Evolutionary conservation across 148 eudicot species (phyloP), one percentile per base, ranked within the genome.

Genomic region (Dysphania ambrosioides): DNA sequence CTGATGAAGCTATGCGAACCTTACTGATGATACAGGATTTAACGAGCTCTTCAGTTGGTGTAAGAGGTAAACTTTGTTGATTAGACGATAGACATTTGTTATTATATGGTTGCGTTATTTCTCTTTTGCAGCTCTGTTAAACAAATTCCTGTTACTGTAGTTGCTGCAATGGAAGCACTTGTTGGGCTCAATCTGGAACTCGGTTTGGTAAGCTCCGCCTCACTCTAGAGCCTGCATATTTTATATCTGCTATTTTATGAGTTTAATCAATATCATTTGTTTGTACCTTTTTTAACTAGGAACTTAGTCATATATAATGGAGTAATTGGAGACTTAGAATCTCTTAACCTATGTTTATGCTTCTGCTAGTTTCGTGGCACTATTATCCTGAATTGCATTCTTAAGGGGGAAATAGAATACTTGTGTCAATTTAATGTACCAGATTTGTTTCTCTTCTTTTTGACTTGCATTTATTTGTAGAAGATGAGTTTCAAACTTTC

Each of bases 101-200:
- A 40, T 15, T 24, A 1, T 26, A 11, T 67, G 44, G 29, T 9
- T 36, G 29, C 5, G 27, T 60, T 27, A 56, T 12, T 47, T 72
- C 36, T 3, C 56, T 24, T 59, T 11, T 6, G 16, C 32, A 53
- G 5, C 2, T 65, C 6, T 38, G 23, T 19, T 67, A 24, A 29
- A 10, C 47, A 21, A 38, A 42, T 8, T 51, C 16, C 38, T 78
- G 59, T 32, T 75, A 58, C 66, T 70, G 35, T 81, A 91, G 98
- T 91, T 87, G 98, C 98, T 79, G 96, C 96, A 21, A 75, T 85
- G 16, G 98, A 94, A 90, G 91, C 97, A 26, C 90, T 94, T 40
- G 93, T 75, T 61, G 98, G 97, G 57, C 84, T 94, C 73, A 73
- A 88, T 82, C 81, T 94, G 59, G 93, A 91, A 79, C 78, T 85